These are phyloP conservation scores for Cylindrotheca closterium DNA, from an alignment of 108 stramenopile genomes.

Conservation along the genomic window DNA sequence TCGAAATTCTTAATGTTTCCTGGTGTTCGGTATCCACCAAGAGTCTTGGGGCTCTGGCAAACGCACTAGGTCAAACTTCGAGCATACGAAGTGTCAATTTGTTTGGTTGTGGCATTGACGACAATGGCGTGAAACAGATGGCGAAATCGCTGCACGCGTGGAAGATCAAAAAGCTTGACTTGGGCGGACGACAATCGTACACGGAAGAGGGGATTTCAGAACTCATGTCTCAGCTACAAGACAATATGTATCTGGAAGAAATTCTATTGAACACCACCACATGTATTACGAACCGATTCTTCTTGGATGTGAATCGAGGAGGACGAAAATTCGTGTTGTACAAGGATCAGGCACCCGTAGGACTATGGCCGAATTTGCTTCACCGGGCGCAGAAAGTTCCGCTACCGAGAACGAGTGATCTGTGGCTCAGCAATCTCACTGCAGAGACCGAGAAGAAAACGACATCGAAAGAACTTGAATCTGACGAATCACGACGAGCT, in stretches of 20 bases:
- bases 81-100: constrained; percentile 1
- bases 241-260: constrained; percentile 14
- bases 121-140: background rate
- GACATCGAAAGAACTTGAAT: background rate
- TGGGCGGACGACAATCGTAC: constrained; percentile 6
- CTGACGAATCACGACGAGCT: background rate
- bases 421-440: background rate
- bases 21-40: constrained; percentile 2
- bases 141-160: background rate
- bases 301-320: constrained; percentile 16
- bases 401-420: background rate
- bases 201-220: background rate
- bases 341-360: background rate
- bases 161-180: constrained; percentile 4
- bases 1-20: constrained; percentile 4
- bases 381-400: background rate
- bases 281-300: background rate
- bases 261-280: background rate
- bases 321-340: constrained; percentile 2
- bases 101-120: constrained; percentile 12
- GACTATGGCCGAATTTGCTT: constrained; percentile 15
- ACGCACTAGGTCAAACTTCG: background rate
- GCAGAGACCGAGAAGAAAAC: background rate
- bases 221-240: background rate
- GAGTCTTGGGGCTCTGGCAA: background rate